phyloP scores from a whole-genome alignment of 768 basidiomycete species.

The Podaxis sp. region DNA sequence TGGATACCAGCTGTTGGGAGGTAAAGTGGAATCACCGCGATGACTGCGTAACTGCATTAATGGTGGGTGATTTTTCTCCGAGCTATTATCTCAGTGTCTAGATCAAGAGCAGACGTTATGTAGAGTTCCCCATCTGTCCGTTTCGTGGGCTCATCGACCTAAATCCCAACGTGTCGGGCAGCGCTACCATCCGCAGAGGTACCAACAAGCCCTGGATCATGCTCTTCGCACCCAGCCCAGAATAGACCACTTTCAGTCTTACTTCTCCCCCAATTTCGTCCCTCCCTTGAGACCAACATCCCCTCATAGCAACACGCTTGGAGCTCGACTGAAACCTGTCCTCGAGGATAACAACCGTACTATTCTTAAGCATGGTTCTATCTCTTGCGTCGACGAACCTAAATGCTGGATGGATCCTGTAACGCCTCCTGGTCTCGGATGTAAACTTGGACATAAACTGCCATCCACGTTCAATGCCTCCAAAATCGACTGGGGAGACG shows the following conservation, averaged over 20 bases:
- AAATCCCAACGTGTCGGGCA: not conserved
- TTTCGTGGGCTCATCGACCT: slow-evolving; percentile 77
- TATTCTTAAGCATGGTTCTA: not conserved
- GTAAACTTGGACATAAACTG: not conserved
- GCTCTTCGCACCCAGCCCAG: not conserved
- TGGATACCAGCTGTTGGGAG: slow-evolving; percentile 66
- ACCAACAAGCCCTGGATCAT: not conserved
- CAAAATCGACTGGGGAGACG: slow-evolving; percentile 27
- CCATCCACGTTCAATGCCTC: not conserved
- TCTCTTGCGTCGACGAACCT: not conserved
- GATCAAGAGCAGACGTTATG: slow-evolving; percentile 51
- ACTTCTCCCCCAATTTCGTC: not conserved
- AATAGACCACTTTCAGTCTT: not conserved
- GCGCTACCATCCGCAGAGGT: not conserved
- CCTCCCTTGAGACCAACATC: no score
- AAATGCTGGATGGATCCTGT: not conserved
- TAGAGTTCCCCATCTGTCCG: slow-evolving; percentile 63
- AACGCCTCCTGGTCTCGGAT: not conserved
- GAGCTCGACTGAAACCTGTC: not conserved
- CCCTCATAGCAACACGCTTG: not conserved
- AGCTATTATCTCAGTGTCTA: not conserved
- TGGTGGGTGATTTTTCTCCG: slow-evolving; percentile 36
- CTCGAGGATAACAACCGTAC: not conserved
- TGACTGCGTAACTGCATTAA: slow-evolving; percentile 67
- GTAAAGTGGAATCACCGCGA: slow-evolving; percentile 78